Conservation (phyloP, 441 rosid species). For the Gossypium laxum region DNA sequence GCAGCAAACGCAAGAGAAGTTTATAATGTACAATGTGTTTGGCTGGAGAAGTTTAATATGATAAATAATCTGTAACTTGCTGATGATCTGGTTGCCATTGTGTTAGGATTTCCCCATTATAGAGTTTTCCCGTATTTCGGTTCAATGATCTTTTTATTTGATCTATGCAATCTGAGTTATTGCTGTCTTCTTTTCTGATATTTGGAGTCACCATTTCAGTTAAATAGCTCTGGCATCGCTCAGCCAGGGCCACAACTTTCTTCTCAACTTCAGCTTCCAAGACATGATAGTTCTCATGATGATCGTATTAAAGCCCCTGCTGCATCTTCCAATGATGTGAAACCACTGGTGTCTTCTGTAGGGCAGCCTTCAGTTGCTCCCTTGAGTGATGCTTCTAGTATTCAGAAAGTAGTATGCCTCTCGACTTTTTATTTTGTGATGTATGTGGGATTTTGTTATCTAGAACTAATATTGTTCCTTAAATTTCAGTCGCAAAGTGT, state of each 20-base stretch:
- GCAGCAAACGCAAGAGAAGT: neutral
- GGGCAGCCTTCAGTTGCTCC: constrained; percentile 35
- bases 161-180: neutral
- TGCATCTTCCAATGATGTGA: constrained; percentile 40
- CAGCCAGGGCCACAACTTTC: constrained; percentile 48
- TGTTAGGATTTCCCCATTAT: neutral
- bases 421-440: neutral
- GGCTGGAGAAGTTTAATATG: neutral
- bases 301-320: constrained; percentile 40
- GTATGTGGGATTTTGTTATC: neutral
- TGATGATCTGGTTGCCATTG: neutral
- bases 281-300: constrained; percentile 47
- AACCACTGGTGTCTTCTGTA: constrained; percentile 33
- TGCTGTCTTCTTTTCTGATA: neutral
- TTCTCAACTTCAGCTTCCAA: constrained; percentile 43
- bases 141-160: neutral
- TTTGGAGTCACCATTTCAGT: constrained; percentile 29
- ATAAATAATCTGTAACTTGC: neutral
- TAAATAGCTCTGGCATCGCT: constrained; percentile 30
- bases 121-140: neutral
- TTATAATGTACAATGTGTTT: neutral
- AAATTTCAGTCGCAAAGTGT: constrained; percentile 34
- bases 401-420: constrained; percentile 59
- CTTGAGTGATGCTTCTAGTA: constrained; percentile 39
- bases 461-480: neutral